Evolutionary conservation across 192 early-diverging fungal genomes (phyloP), one percentile per base, ranked within the genome.

Genomic region (Coemansia sp.): DNA sequence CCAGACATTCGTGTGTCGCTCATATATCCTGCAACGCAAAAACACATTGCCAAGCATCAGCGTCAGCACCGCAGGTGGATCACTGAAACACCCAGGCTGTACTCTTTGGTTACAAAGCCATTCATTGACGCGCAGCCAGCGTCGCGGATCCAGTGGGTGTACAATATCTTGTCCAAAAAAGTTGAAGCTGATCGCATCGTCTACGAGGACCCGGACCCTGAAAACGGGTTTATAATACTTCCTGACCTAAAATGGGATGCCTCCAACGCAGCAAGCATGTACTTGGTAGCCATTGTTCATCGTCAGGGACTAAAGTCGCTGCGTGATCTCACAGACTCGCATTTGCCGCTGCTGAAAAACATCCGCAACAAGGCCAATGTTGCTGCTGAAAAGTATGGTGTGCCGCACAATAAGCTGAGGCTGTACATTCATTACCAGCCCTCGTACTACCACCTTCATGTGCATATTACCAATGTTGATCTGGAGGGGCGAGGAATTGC

Each of bases 221-320:
- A 83, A 38, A 78, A 58, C 14, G 92, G 92, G 14, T 93, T 93
- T 75, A 65, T 93, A 23, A 65, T 93, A 3, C 65, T 91, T 22
- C 92, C 92, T 2, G 92, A 93, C 56, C 86, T 88, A 60, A 93
- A 93, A 61, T 93, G 92, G 92, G 90, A 93, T 61, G 73, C 70
- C 3, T 55, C 72, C 4, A 86, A 81, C 8, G 39, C 84, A 4
- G 84, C 88, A 14, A 84, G 68, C 16, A 72, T 93, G 51, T 93
- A 93, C 62, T 73, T 90, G 18, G 68, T 87, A 8, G 89, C 81
- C 7, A 85, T 93, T 52, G 75, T 85, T 7, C 75, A 84, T 29
- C 74, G 81, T 54, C 56, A 43, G 8, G 87, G 86, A 54, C 62
- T 92, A 19, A 66, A 57, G 22, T 90, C 88, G 5, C 51, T 93